Base-by-base conservation (phyloP, 768 basidiomycete genomes). In the Leccinum subtestaceum region DNA sequence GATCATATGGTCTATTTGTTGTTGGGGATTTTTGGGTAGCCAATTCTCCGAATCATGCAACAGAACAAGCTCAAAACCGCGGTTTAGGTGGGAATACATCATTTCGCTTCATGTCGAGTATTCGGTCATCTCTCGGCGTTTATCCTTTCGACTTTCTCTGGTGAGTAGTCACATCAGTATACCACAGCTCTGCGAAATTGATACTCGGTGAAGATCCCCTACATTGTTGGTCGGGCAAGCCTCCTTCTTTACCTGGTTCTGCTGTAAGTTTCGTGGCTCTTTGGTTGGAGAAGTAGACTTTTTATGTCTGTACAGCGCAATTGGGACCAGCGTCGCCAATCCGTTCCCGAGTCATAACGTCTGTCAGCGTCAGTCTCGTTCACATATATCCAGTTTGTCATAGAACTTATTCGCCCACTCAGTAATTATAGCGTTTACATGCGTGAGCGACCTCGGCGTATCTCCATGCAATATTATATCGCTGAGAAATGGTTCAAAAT, bases 61-160 rank as follows among this genome's bases (percentile, higher is more conserved):
- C 15, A 3, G 38, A 4, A 47, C 12, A 2, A 5, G 36, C 56
- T 57, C 4, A 58, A 32, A 32, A 19, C 7, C 11, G 1, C 13
- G 17, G 2, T 50, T 19, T 49, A 71, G 70, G 15, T 71, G 70
- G 70, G 63, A 68, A 46, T 71, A 66, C 34, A 0, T 64, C 3
- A 46, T 45, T 8, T 63, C 70, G 4, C 47, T 56, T 5, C 48
- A 38, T 5, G 38, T 72, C 2, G 70, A 71, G 59, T 60, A 17
- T 2, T 60, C 52, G 1, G 23, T 70, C 32, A 23, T 70, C 46
- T 49, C 47, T 23, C 34, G 61, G 4, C 63, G 57, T 31, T 23
- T 63, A 12, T 4, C 63, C 19, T 64, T 70, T 12, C 67, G 56
- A 15, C 57, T 48, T 59, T 17, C 62, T 2, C 25, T 72, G 43